Percentiles rank a stretch among this genome's conserved stretches.
These are phyloP conservation scores for Eutrema salsugineum DNA, from an alignment of 441 rosid species.

Conservation along the genomic window DNA sequence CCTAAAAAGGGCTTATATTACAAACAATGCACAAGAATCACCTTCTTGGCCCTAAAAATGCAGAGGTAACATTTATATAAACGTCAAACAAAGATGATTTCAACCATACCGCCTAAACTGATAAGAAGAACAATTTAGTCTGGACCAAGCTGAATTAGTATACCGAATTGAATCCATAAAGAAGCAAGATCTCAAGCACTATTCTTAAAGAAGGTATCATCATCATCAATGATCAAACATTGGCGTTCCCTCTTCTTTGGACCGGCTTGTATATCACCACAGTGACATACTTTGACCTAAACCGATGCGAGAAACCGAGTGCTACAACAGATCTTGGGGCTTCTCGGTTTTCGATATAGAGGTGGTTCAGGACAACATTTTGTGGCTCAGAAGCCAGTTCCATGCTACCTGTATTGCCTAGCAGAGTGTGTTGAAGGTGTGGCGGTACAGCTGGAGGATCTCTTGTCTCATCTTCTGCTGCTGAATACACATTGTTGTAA, in stretches of 20 bases:
- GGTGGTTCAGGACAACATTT: constrained; percentile 73
- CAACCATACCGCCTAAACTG: constrained; percentile 7
- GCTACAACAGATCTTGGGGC: constrained; percentile 86
- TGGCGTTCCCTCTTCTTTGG: constrained; percentile 67
- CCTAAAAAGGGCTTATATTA: neutral
- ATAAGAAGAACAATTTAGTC: neutral
- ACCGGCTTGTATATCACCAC: constrained; percentile 95
- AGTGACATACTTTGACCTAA: constrained; percentile 77
- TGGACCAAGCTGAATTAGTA: neutral
- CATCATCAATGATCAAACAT: constrained; percentile 33
- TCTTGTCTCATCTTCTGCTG: constrained; percentile 70
- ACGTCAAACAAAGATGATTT: neutral
- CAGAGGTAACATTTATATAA: neutral
- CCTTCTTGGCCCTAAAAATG: neutral
- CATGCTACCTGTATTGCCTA: constrained; percentile 48
- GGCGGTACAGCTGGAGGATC: constrained; percentile 85
- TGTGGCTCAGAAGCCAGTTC: constrained; percentile 60
- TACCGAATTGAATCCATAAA: constrained; percentile 1
- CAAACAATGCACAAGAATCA: neutral
- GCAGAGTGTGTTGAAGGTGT: constrained; percentile 68
- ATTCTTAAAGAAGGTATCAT: neutral
- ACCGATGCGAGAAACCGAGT: constrained; percentile 91
- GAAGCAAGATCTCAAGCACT: constrained; percentile 7
- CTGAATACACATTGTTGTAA: constrained; percentile 65
- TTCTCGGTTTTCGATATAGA: constrained; percentile 87